A percentile compares a stretch with the other conserved stretches of the same genome.
These are phyloP conservation scores for Scedosporium boydii DNA, from an alignment of 2,329 filamentous ascomycete genomes.

Conservation along the genomic window DNA sequence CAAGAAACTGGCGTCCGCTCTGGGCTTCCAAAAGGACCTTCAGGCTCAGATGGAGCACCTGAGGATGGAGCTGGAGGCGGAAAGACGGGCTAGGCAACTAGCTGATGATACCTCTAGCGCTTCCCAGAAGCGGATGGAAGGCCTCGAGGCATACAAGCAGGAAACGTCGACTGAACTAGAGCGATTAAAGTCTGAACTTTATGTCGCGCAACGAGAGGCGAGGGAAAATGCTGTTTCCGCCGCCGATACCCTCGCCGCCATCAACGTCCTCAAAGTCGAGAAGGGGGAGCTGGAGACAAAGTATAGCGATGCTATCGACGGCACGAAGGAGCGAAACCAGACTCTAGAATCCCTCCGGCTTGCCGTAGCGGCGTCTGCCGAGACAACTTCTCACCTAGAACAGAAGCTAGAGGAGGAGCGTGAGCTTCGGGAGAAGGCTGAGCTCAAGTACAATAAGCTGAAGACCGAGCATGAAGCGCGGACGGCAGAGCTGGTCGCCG, in stretches of 20 bases:
- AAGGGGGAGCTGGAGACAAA: constrained; percentile 66
- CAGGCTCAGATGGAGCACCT: constrained; percentile 64
- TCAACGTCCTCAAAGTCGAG: constrained; percentile 74
- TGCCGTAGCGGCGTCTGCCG: constrained; percentile 69
- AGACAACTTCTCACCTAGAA: constrained; percentile 69
- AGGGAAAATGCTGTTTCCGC: constrained; percentile 73
- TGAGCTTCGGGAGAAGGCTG: constrained; percentile 60
- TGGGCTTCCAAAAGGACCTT: constrained; percentile 73
- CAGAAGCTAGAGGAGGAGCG: constrained; percentile 78
- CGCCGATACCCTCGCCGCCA: constrained; percentile 64
- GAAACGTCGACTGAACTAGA: constrained; percentile 79
- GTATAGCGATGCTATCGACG: constrained; percentile 57
- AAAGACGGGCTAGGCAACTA: constrained; percentile 69
- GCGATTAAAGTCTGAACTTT: constrained; percentile 73
- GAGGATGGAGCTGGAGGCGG: constrained; percentile 64
- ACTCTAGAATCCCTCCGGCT: constrained; percentile 67
- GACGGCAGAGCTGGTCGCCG: constrained; percentile 65
- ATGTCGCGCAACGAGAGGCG: constrained; percentile 66
- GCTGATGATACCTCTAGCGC: constrained; percentile 82
- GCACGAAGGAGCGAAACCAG: constrained; percentile 57
- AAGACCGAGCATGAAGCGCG: constrained; percentile 75
- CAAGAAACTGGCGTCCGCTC: constrained; percentile 70
- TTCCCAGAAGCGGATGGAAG: constrained; percentile 71
- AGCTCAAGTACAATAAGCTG: constrained; percentile 66
- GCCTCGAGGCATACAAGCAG: constrained; percentile 77